Evolutionary conservation across 768 basidiomycete genomes (phyloP).

Genomic region (Pleurotus ostreatus): DNA sequence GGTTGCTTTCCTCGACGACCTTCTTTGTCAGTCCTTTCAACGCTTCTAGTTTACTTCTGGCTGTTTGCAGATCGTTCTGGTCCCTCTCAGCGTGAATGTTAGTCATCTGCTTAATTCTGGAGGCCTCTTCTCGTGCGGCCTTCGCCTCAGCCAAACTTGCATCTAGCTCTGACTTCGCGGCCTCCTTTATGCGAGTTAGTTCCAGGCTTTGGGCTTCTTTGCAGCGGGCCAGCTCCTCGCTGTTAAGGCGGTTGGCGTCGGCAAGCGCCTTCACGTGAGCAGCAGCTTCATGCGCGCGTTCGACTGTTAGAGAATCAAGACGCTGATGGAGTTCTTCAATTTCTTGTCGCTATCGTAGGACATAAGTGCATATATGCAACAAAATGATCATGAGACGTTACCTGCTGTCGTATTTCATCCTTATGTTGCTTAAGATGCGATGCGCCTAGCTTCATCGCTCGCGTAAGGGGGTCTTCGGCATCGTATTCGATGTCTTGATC

Average conservation of each 20-base stretch:
- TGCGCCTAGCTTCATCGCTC: background rate
- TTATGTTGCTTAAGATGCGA: background rate
- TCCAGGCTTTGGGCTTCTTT: background rate
- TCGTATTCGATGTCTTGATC: background rate
- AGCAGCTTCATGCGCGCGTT: background rate
- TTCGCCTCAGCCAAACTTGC: background rate
- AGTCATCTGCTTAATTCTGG: background rate
- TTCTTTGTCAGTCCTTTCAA: constrained; percentile 7
- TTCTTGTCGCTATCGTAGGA: background rate
- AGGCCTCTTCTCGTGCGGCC: background rate
- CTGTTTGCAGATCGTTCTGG: background rate
- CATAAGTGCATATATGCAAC: constrained; percentile 4
- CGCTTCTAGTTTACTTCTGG: constrained; percentile 5
- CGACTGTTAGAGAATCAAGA: background rate
- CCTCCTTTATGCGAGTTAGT: background rate
- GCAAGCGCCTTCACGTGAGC: background rate
- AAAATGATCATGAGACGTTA: background rate
- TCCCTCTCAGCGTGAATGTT: background rate
- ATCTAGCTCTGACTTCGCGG: background rate
- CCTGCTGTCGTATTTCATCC: background rate
- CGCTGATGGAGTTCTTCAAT: background rate
- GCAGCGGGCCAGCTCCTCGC: background rate
- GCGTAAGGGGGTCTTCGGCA: background rate
- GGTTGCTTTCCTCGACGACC: constrained; percentile 5
- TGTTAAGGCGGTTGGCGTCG: background rate